Conservation (phyloP, 768 basidiomycete genomes). For the Xerocomellus dryophilus region DNA sequence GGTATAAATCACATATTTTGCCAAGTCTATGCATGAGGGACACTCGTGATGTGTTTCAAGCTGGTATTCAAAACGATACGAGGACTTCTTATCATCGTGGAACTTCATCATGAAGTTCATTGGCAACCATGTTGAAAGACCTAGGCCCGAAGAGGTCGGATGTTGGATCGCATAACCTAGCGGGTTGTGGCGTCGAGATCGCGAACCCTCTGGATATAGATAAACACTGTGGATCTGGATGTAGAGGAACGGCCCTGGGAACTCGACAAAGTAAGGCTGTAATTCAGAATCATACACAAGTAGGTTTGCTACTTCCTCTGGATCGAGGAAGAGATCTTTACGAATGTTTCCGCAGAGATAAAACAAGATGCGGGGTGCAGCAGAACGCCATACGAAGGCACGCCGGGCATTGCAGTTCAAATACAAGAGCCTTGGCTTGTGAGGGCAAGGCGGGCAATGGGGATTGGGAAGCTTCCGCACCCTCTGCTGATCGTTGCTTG, state of each 20-base stretch:
- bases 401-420: neutral
- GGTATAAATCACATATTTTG: neutral
- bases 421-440: neutral
- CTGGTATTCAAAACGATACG: too few relatives aligned
- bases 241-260: neutral
- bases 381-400: conserved; percentile 37
- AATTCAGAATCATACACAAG: conserved; percentile 26
- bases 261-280: neutral
- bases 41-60: too few relatives aligned
- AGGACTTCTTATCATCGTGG: too few relatives aligned
- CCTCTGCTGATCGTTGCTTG: too few relatives aligned
- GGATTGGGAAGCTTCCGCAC: conserved; percentile 13
- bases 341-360: too few relatives aligned
- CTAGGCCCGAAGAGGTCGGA: too few relatives aligned
- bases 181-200: neutral
- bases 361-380: conserved; percentile 20
- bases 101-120: too few relatives aligned
- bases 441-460: conserved; percentile 40
- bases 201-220: neutral
- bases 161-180: neutral
- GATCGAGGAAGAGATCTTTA: too few relatives aligned
- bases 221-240: neutral
- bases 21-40: too few relatives aligned
- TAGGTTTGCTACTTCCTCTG: neutral
- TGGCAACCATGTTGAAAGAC: too few relatives aligned